phyloP scores from a whole-genome alignment of 164 flowering plant species.

The Vitis amurensis region DNA sequence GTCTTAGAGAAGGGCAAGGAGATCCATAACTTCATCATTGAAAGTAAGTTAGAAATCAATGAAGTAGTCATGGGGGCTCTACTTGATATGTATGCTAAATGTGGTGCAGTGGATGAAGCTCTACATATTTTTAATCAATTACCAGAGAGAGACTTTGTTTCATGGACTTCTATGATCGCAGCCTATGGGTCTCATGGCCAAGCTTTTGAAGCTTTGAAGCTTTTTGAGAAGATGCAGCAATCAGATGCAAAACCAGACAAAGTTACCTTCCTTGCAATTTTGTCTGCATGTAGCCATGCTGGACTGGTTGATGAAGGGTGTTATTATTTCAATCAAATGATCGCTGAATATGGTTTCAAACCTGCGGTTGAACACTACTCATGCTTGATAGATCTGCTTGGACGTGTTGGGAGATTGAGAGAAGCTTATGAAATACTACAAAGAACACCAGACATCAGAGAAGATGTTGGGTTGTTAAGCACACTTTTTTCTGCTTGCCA shows the following conservation, averaged over 20 bases:
- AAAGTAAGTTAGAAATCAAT: conserved; percentile 36
- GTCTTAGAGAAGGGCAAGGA: conserved; percentile 69
- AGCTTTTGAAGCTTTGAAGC: conserved; percentile 53
- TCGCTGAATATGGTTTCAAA: conserved; percentile 29
- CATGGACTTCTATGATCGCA: conserved; percentile 86
- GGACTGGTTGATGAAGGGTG: conserved; percentile 70
- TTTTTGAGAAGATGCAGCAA: conserved; percentile 52
- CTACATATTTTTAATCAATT: conserved; percentile 39
- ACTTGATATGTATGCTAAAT: conserved; percentile 81
- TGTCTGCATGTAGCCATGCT: conserved; percentile 75
- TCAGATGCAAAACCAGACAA: conserved; percentile 45
- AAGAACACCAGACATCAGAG: conserved; percentile 24
- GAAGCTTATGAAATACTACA: conserved; percentile 62
- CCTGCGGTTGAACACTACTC: conserved; percentile 64
- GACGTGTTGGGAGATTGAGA: conserved; percentile 63
- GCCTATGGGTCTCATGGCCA: conserved; percentile 78
- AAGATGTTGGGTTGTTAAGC: conserved; percentile 49
- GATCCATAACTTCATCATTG: conserved; percentile 43
- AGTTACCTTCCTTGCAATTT: conserved; percentile 61
- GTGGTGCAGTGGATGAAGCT: conserved; percentile 73
- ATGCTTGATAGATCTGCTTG: conserved; percentile 69
- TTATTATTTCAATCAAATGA: conserved; percentile 54
- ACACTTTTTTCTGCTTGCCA: conserved; percentile 64
- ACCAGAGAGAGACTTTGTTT: conserved; percentile 50
- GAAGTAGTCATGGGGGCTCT: conserved; percentile 70